Conservation (phyloP, 2,329 filamentous ascomycete species). For the Cercospora berteroae region DNA sequence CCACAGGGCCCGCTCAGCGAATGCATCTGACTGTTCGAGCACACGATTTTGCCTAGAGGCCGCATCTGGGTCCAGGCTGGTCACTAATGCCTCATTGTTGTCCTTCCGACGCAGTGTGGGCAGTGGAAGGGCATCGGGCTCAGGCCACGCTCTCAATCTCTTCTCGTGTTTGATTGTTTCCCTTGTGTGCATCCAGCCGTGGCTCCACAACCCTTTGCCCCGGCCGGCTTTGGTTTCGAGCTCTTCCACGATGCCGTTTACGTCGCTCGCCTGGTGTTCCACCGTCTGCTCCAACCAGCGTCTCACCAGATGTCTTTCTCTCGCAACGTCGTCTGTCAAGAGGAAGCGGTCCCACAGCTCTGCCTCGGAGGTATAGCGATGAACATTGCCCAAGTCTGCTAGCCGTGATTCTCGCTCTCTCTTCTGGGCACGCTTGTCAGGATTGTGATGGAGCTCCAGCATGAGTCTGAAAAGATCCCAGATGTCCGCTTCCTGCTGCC, state of each 20-base stretch:
- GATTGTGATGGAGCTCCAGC: conserved; percentile 63
- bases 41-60: conserved; percentile 72
- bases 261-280: conserved; percentile 63
- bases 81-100: conserved; percentile 66
- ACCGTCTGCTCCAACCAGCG: conserved; percentile 84
- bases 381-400: conserved; percentile 34
- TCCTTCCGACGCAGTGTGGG: conserved; percentile 45
- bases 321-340: conserved; percentile 66
- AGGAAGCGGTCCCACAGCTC: conserved; percentile 74
- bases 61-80: conserved; percentile 89
- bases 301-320: conserved; percentile 75
- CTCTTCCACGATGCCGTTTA: conserved; percentile 73
- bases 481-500: conserved; percentile 82
- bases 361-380: conserved; percentile 57
- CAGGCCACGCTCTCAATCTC: conserved; percentile 60
- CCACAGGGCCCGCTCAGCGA: conserved; percentile 89
- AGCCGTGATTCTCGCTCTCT: conserved; percentile 38
- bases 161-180: conserved; percentile 88
- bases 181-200: conserved; percentile 91
- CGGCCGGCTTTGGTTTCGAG: conserved; percentile 66
- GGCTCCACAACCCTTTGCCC: conserved; percentile 72
- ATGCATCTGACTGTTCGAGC: conserved; percentile 79
- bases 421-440: conserved; percentile 36
- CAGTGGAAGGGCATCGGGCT: conserved; percentile 54
- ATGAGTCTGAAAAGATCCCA: conserved; percentile 82